Base-by-base conservation (phyloP, 345 rosid genomes). In the Euclidium syriacum region DNA sequence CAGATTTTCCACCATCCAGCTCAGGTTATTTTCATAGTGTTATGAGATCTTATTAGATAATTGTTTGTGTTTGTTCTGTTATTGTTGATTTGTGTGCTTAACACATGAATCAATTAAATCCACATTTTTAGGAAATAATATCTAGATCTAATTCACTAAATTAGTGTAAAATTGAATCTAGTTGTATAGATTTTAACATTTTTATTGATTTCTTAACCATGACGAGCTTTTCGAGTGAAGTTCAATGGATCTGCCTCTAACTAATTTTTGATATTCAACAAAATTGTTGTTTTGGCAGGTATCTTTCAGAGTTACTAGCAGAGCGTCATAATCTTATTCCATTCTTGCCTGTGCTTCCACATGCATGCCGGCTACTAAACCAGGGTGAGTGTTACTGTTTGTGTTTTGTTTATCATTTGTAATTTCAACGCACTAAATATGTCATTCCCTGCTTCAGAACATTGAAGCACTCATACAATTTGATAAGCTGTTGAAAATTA, bases 261-360 rank as follows among this genome's bases (percentile, higher is more conserved):
- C 67, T 65, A n/a, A 60, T 30, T 52, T n/a, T 58, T 7, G 36
- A 20, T 10, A 0, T 12, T 39, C 46, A 38, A 12, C 22, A 6
- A 11, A 35, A 54, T 33, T 55, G 52, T 24, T 14, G 19, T 17
- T 27, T 67, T 64, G 55, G 52, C 83, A 92, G 95, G 69, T 92
- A 92, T 79, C 83, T 92, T 19, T 71, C 82, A 0, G 97, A 85
- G 73, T 75, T 92, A 62, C 66, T 85, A 23, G 94, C 73, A 15
- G 97, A 89, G 83, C 89, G 87, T 36, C 78, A 72, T 60, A 92
- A 92, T 74, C 74, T 92, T 17, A 72, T 36, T 71, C 94, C 92
- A 10, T 89, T 92, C 59, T 12, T 79, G 74, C 81, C 86, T 3
- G 88, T 92, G 62, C 75, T 92, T 22, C 94, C 91, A 32, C 62